Evolutionary conservation across 1,139 yeast genomes (phyloP), one percentile per base, ranked within the genome.

Genomic region (Kurtzmaniella natalensis): DNA sequence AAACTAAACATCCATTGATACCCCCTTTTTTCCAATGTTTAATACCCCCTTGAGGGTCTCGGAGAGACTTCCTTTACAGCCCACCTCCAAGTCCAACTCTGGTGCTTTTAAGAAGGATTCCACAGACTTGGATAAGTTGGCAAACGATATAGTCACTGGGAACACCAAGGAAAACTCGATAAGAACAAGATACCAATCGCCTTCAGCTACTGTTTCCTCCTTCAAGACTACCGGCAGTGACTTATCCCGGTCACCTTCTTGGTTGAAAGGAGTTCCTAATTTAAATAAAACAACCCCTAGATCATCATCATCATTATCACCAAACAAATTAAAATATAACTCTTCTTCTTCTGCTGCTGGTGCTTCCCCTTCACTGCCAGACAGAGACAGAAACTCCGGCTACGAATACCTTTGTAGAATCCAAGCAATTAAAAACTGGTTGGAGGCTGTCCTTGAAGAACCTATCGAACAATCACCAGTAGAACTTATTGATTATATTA

Each of bases 331-430:
- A n/a, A n/a, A n/a, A n/a, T n/a, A n/a, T n/a, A n/a, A n/a, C n/a
- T n/a, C n/a, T n/a, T n/a, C n/a, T n/a, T n/a, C n/a, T n/a, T n/a
- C 27, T 5, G 17, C 26, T 13, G 16, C 16, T 11, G 13, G 15
- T n/a, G n/a, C n/a, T n/a, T n/a, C 15, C 22, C 10, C 23, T 20
- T 20, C 24, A 3, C 26, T 14, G 26, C 28, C 24, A 10, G 29
- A n/a, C 7, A 15, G 23, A 16, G 28, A 18, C 28, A 6, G 18
- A 3, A 17, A 16, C 63, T 4, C 53, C 41, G 74, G 72, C 0
- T 86, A 87, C 48, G 95, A 88, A 51, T 92, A 87, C 51, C 69
- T 92, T 25, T 92, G 97, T 53, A 80, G 96, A 45, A 80, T 92
- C 21, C 78, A 79, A 26, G 96, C 94, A 47, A 88, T 94, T 17